Evolutionary conservation across 208 protist species (phyloP).

Genomic region (Leishmania major): DNA sequence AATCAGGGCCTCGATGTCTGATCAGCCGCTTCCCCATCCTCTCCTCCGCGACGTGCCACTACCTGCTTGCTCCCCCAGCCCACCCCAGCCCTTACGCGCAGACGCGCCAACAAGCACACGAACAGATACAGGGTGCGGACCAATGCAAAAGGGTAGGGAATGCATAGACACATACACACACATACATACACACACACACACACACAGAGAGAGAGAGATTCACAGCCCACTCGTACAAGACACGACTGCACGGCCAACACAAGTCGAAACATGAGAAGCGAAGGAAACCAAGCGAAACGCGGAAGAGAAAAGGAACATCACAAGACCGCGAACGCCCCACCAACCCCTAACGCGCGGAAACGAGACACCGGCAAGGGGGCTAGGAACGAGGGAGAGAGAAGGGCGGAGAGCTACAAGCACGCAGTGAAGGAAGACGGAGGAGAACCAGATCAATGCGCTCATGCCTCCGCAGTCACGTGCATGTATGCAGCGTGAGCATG

Average conservation of each 20-base stretch:
- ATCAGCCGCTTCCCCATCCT: neutral
- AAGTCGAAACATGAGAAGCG: constrained; percentile 15
- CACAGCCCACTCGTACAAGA: neutral
- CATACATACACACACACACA: neutral
- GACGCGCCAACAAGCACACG: neutral
- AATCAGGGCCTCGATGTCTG: neutral
- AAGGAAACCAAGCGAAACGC: neutral
- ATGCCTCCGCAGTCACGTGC: neutral
- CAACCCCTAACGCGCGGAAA: neutral
- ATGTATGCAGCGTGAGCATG: neutral
- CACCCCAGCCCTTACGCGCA: neutral
- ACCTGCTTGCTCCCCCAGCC: neutral
- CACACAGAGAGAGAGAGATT: neutral
- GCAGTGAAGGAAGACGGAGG: neutral
- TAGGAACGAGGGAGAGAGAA: neutral
- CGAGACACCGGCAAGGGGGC: neutral
- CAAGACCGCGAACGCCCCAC: neutral
- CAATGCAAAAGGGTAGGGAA: neutral
- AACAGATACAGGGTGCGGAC: neutral
- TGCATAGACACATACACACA: neutral
- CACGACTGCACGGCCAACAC: neutral
- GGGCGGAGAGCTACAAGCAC: neutral
- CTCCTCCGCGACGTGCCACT: neutral
- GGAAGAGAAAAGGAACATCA: constrained; percentile 9
- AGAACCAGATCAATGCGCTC: neutral